phyloP scores from a whole-genome alignment of 345 rosid species.

The Lenwebbia sp. region DNA sequence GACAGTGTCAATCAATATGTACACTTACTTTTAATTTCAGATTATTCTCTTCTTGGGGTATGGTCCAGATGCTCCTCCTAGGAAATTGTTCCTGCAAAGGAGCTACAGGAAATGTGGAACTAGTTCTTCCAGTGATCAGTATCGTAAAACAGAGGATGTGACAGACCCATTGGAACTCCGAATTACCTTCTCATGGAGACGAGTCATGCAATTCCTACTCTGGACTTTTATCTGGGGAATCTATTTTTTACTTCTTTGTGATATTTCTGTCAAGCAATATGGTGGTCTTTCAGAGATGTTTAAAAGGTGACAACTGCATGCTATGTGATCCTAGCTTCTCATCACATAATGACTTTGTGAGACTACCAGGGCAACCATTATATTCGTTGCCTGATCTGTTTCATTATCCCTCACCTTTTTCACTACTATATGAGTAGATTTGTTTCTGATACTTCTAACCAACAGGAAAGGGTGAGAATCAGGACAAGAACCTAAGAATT shows the following conservation, averaged over 20 bases:
- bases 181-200: conserved; percentile 42
- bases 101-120: conserved; percentile 14
- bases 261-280: conserved; percentile 45
- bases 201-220: conserved; percentile 43
- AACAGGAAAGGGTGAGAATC: neutral
- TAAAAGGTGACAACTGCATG: conserved; percentile 40
- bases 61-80: conserved; percentile 84
- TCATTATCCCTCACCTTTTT: neutral
- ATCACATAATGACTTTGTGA: neutral
- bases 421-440: neutral
- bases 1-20: neutral
- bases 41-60: conserved; percentile 57
- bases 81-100: conserved; percentile 46
- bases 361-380: neutral
- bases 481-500: neutral
- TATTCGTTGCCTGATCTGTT: neutral
- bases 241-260: conserved; percentile 57
- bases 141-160: conserved; percentile 5
- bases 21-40: conserved; percentile 14
- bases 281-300: conserved; percentile 80
- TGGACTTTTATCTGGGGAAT: conserved; percentile 67
- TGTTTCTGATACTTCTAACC: neutral
- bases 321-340: neutral
- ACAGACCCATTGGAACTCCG: conserved; percentile 13
- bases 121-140: conserved; percentile 11